Evolutionary conservation across 208 protist genomes (phyloP), one percentile per base, ranked within the genome.

Genomic region (Leptomonas pyrrhocoris): DNA sequence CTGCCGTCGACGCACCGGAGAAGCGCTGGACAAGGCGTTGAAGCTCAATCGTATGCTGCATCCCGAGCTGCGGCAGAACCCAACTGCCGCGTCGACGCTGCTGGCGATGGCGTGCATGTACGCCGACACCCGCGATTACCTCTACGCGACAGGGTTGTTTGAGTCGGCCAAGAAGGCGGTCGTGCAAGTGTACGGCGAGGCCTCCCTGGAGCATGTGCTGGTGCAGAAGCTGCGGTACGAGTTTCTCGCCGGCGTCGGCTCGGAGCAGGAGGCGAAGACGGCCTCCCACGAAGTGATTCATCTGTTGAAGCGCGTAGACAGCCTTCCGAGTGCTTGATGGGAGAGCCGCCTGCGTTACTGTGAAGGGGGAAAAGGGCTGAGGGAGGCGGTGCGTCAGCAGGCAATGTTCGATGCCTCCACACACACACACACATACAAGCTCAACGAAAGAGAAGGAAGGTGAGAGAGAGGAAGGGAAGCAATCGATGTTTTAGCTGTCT

Each of bases 121-220:
- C 74, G 91, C 86, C n/a, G 91, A 96, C 73, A 92, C 83, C 40
- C 80, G 88, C 28, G 91, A 96, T 77, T 96, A 96, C 74, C 71
- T 96, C 18, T 94, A 96, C 68, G 88, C 91, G 8, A 93, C 86
- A 3, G 91, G 91, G 9, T 74, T 96, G 8, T 94, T 93, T 72
- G 83, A 90, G 49, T 82, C 80, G n/a, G 86, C 91, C 18, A 71
- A 81, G 43, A 94, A 94, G 68, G 61, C 59, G 6, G 45, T 93
- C 21, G 80, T 69, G n/a, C 67, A 84, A 49, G 59, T 74, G 48
- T 96, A 91, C 73, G 91, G 91, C 9, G 77, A 73, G 45, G 56
- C 59, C 23, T 92, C 86, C 60, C 53, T 83, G 36, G 88, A 96
- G 80, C 62, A 75, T 31, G 71, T 80, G 4, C 61, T 92, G 28